Base-by-base conservation (phyloP, 139 green algal genomes). In the Picochlorum sp. region DNA sequence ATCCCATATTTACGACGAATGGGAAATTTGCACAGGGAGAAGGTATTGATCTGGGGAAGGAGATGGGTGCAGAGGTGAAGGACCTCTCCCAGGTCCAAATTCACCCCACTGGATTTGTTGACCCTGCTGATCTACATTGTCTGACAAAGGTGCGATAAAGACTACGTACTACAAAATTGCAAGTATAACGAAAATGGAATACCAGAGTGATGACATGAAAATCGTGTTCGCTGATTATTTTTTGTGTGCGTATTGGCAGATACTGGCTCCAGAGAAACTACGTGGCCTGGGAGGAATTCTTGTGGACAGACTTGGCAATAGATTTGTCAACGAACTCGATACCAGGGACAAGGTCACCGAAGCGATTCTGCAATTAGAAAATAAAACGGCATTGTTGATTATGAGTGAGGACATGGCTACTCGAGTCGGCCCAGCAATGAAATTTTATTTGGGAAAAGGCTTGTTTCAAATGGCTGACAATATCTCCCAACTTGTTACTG, bases 281-380 rank as follows among this genome's bases (percentile, higher is more conserved):
- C 72, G 84, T 2, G 85, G 85, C 20, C 63, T 79, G 45, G 81
- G 79, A 4, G 77, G 72, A 24, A 71, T 91, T 7, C 53, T 91
- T 59, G 50, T 91, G 3, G 74, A 82, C 63, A 13, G 6, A 0
- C 20, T 65, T 24, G 84, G 78, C 2, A 16, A 61, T 3, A 64
- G 85, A 13, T 92, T 94, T 71, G 76, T 84, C 20, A 64, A 94
- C 39, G 85, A 94, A 67, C 76, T 94, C 24, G 61, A 39, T 4
- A 81, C 68, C 2, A 72, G 83, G 4, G 79, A 88, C 50, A 49
- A 70, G 7, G 72, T 85, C 20, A 69, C 70, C 4, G 50, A 50
- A 10, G 72, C 76, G n/a, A 68, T 86, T 26, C 54, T 66, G n/a
- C n/a, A 29, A 18, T 57, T 59, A 39, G 55, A 45, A 4, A 50